Evolutionary conservation across 2,329 filamentous ascomycete species (phyloP).

Genomic region (Alternaria ventricosa): DNA sequence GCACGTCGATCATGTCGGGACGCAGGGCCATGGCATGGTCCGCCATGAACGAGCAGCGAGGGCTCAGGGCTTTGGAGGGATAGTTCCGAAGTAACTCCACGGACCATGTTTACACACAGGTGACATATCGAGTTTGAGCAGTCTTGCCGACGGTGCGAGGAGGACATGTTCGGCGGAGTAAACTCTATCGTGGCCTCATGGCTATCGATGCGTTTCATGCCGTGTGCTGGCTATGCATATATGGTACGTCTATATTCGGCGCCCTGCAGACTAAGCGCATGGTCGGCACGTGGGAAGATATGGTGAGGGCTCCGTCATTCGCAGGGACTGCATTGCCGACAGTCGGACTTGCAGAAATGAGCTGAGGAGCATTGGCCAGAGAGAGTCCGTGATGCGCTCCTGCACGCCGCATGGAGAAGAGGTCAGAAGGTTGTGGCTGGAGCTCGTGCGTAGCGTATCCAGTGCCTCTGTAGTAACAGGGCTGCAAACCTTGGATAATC

Average conservation of each 20-base stretch:
- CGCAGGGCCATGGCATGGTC: slow-evolving; percentile 4
- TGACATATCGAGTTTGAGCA: slow-evolving; percentile 5
- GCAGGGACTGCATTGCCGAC: slow-evolving; percentile 16
- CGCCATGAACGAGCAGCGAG: background rate
- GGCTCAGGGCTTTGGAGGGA: background rate
- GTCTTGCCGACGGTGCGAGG: slow-evolving; percentile 2
- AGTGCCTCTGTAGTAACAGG: background rate
- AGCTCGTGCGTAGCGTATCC: background rate
- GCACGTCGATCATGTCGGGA: slow-evolving; percentile 21
- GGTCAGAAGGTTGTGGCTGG: slow-evolving; percentile 14
- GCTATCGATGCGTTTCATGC: slow-evolving; percentile 19
- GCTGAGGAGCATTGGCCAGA: slow-evolving; percentile 12
- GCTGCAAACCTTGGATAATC: background rate
- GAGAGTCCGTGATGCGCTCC: slow-evolving; percentile 24
- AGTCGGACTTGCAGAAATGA: slow-evolving; percentile 14
- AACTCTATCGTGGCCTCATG: slow-evolving; percentile 22
- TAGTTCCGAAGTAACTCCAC: slow-evolving; percentile 12
- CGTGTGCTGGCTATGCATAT: slow-evolving; percentile 23
- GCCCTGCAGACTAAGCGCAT: slow-evolving; percentile 15
- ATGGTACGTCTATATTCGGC: slow-evolving; percentile 22
- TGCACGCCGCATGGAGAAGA: slow-evolving; percentile 15
- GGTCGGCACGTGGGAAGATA: slow-evolving; percentile 25
- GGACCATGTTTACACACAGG: slow-evolving; percentile 6
- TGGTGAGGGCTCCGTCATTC: slow-evolving; percentile 17
- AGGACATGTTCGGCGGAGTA: background rate